Conservation (phyloP, 257 asterid species). For the Penstemon eatonii region DNA sequence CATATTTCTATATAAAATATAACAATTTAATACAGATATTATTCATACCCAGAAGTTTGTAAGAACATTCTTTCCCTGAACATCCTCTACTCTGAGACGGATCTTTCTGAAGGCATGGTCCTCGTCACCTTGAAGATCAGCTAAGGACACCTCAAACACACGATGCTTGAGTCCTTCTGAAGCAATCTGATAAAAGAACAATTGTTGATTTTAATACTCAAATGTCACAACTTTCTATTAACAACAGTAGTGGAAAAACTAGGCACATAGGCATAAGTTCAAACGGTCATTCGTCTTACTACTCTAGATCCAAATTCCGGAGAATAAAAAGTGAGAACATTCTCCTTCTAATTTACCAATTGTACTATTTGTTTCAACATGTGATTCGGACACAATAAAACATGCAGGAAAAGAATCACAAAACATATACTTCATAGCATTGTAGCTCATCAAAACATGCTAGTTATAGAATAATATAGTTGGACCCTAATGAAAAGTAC, state of each 20-base stretch:
- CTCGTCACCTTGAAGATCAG: slow-evolving; percentile 84
- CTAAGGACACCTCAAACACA: slow-evolving; percentile 79
- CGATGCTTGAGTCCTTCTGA: slow-evolving; percentile 94
- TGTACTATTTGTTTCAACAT: too few relatives aligned
- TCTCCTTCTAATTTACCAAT: too few relatives aligned
- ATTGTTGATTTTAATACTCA: not conserved
- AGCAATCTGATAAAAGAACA: slow-evolving; percentile 55
- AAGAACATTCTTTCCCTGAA: slow-evolving; percentile 53
- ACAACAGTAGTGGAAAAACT: too few relatives aligned
- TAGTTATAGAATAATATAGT: too few relatives aligned
- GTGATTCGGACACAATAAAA: too few relatives aligned
- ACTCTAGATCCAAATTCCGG: not conserved
- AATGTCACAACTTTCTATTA: too few relatives aligned
- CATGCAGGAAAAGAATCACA: too few relatives aligned
- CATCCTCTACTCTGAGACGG: slow-evolving; percentile 81
- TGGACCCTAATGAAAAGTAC: too few relatives aligned
- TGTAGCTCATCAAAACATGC: too few relatives aligned
- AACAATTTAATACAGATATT: not conserved
- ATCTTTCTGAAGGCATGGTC: slow-evolving; percentile 86
- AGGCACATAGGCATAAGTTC: not conserved
- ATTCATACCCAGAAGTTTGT: slow-evolving; percentile 36
- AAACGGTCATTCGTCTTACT: not conserved
- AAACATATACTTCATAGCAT: too few relatives aligned
- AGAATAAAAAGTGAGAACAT: not conserved
- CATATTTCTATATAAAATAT: not conserved